Conservation (phyloP, 441 rosid species). For the Adansonia rubrostipa region DNA sequence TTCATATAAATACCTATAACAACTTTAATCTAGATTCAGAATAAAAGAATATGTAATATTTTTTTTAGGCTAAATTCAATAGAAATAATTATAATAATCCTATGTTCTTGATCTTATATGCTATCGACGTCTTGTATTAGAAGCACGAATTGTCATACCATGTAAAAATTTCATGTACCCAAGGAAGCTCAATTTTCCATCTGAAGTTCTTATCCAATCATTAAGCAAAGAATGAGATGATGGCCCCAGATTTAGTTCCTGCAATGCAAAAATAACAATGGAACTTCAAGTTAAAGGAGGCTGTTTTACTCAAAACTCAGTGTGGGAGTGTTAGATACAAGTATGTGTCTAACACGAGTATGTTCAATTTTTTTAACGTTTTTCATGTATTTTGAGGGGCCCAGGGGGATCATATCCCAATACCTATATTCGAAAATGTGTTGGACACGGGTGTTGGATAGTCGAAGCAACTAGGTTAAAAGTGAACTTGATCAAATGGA, state of each 20-base stretch:
- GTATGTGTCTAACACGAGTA: no score
- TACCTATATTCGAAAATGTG: no score
- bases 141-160: conserved; percentile 57
- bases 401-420: no score
- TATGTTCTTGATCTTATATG: background rate
- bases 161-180: conserved; percentile 70
- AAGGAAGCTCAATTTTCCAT: conserved; percentile 62
- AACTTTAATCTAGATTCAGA: conserved; percentile 7
- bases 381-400: no score
- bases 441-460: no score
- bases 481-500: background rate
- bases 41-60: conserved; percentile 4
- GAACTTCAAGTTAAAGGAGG: no score
- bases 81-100: background rate
- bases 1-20: conserved; percentile 1
- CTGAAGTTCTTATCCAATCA: conserved; percentile 56
- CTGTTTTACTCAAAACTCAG: no score
- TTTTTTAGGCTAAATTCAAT: background rate
- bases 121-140: conserved; percentile 52
- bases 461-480: background rate
- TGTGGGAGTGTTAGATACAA: no score
- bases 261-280: conserved; percentile 31
- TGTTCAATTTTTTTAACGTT: no score
- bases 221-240: conserved; percentile 49
- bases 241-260: conserved; percentile 68